Conservation (phyloP, 1,139 yeast species). For the Candida tropicalis region DNA sequence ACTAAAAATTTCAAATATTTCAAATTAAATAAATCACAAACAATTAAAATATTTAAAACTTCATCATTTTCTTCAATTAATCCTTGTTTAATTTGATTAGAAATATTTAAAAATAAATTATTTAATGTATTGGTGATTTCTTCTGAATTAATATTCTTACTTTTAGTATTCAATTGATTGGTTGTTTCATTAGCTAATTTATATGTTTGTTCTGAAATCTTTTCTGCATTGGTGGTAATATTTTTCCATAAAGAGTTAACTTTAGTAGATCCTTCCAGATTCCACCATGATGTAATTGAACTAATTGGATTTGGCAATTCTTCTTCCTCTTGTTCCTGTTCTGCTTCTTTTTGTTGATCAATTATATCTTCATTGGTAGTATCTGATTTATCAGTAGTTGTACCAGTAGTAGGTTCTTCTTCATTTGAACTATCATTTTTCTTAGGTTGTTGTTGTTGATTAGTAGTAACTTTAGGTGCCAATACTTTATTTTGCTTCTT, state of each 20-base stretch:
- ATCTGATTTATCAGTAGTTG: conserved; percentile 17
- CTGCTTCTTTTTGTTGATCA: conserved; percentile 1
- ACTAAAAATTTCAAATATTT: conserved; percentile 65
- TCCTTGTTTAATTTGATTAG: conserved; percentile 55
- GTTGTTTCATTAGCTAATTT: conserved; percentile 47
- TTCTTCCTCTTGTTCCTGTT: conserved; percentile 6
- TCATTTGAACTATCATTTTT: conserved; percentile 4
- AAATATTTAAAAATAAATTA: conserved; percentile 37
- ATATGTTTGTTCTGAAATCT: conserved; percentile 44
- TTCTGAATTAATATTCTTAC: conserved; percentile 38
- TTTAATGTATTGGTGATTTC: conserved; percentile 40
- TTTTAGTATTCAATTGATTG: conserved; percentile 44
- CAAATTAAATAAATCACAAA: conserved; percentile 80
- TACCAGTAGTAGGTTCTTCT: conserved; percentile 13
- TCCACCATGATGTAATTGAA: conserved; percentile 82
- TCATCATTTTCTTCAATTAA: conserved; percentile 70
- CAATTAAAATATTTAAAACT: conserved; percentile 49
- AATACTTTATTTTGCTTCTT: conserved; percentile 14
- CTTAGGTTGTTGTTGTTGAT: neutral
- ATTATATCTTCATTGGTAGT: conserved; percentile 16
- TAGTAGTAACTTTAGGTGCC: conserved; percentile 5
- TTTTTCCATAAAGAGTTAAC: conserved; percentile 73
- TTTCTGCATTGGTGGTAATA: conserved; percentile 47
- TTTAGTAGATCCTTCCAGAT: conserved; percentile 70
- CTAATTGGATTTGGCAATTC: conserved; percentile 59